Evolutionary conservation across 2,329 filamentous ascomycete genomes (phyloP), one percentile per base, ranked within the genome.

Genomic region (Scedosporium apiospermum): DNA sequence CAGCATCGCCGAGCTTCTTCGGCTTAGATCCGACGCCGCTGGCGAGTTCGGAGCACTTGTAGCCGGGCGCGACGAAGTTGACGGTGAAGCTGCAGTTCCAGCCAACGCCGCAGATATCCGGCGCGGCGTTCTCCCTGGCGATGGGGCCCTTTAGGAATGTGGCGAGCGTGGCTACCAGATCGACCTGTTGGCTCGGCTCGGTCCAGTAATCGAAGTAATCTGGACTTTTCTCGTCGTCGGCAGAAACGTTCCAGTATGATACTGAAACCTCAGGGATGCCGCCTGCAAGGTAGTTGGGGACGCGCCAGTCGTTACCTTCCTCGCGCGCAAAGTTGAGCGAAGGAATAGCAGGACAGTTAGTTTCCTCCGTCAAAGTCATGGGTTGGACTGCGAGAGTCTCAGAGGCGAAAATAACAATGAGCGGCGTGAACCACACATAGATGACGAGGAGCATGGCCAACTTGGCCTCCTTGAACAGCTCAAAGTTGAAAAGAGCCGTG

Each of bases 391-490:
- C 68, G 6, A 76, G 67, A 4, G 74, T 73, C 57, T 73, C 73
- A 16, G 74, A 72, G 3, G 74, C 74, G 53, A 79, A 71, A 30
- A 76, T 74, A 4, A 75, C 73, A 4, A 75, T 68, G 6, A 76
- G 63, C 0, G 74, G 74, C 9, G 73, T 74, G n/a, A 68, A 72
- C 72, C 74, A 76, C n/a, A 74, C 66, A 42, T 71, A 70, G 9
- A 70, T 34, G 27, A 74, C 74, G 55, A 76, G 67, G 7, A 73
- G 21, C 63, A 73, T 71, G 18, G 73, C 72, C 9, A 73, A 55
- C 44, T 69, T 71, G 23, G 74, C 73, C 21, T 70, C 66, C 51
- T 66, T 66, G 42, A 70, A 72, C 23, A 72, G 61, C 42, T 74
- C 72, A 1, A 68, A 6, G 58, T 72, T 73, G 63, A 68, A 65